Percentiles rank a stretch among this genome's conserved stretches.
These are phyloP conservation scores for Leccinellum albellum DNA, from an alignment of 768 basidiomycete genomes.

Conservation along the genomic window DNA sequence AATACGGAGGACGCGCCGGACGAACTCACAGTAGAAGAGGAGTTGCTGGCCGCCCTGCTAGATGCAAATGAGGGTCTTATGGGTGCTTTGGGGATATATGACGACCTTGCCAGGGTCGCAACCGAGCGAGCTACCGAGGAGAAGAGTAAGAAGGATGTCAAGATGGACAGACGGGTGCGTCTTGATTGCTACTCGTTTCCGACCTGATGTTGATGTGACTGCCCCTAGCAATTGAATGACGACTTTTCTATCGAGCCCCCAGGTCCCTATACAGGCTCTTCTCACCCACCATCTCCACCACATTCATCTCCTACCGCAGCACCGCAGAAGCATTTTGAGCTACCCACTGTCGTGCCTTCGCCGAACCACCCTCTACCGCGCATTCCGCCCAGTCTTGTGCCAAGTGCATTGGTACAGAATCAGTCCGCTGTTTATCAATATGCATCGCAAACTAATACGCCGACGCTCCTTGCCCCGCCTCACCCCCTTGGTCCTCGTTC, in stretches of 20 bases:
- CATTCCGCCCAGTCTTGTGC: conserved; percentile 29
- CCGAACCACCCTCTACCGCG: conserved; percentile 39
- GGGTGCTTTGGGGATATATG: conserved; percentile 67
- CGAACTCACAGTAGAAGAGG: conserved; percentile 69
- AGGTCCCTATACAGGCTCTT: conserved; percentile 20
- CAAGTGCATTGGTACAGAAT: conserved; percentile 12
- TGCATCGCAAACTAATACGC: conserved; percentile 26
- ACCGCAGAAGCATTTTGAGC: conserved; percentile 31
- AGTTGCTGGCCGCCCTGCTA: conserved; percentile 68
- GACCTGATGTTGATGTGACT: conserved; percentile 19
- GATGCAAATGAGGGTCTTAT: conserved; percentile 69
- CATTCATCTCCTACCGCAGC: conserved; percentile 25
- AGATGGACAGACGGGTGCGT: conserved; percentile 61
- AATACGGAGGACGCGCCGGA: conserved; percentile 32
- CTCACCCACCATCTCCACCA: conserved; percentile 29
- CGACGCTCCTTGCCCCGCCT: conserved; percentile 55
- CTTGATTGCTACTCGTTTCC: conserved; percentile 20
- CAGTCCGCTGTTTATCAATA: conserved; percentile 16
- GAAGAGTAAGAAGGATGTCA: conserved; percentile 62
- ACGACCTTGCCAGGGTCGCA: conserved; percentile 71
- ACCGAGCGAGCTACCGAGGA: conserved; percentile 55
- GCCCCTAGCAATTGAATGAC: conserved; percentile 21
- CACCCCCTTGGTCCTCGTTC: conserved; percentile 73
- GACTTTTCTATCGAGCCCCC: conserved; percentile 20
- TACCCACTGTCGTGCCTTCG: conserved; percentile 29